Evolutionary conservation across 2,329 filamentous ascomycete genomes (phyloP).

Genomic region (Exophiala aquamarina): DNA sequence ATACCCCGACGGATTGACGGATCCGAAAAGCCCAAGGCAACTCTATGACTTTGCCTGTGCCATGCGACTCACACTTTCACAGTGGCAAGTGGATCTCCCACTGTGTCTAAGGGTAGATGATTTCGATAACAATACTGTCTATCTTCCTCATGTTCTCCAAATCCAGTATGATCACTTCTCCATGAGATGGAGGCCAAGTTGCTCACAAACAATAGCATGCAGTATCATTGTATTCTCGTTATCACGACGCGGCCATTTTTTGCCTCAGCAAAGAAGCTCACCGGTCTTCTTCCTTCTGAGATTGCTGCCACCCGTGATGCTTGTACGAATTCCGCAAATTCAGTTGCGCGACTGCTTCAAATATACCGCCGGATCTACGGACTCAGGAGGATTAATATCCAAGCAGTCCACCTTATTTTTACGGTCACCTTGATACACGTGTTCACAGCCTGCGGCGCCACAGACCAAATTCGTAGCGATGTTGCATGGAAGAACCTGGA

Average conservation of each 20-base stretch:
- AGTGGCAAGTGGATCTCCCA: slow-evolving; percentile 12
- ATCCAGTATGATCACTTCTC: slow-evolving; percentile 12
- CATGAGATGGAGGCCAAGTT: not conserved
- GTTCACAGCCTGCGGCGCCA: slow-evolving; percentile 19
- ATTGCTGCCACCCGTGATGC: slow-evolving; percentile 8
- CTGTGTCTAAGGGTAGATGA: slow-evolving; percentile 11
- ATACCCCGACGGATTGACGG: slow-evolving; percentile 15
- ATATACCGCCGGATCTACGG: slow-evolving; percentile 18
- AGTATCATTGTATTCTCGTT: slow-evolving; percentile 23
- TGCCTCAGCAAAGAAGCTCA: slow-evolving; percentile 15
- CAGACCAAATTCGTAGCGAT: slow-evolving; percentile 13
- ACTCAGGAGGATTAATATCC: slow-evolving; percentile 23
- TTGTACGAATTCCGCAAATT: slow-evolving; percentile 16
- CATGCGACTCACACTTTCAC: slow-evolving; percentile 8
- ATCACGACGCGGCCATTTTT: slow-evolving; percentile 24
- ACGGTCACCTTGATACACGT: slow-evolving; percentile 25
- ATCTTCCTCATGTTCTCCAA: slow-evolving; percentile 22
- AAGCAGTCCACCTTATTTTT: slow-evolving; percentile 26
- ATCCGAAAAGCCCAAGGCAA: slow-evolving; percentile 10
- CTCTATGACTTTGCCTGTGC: slow-evolving; percentile 15
- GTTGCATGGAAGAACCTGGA: slow-evolving; percentile 21
- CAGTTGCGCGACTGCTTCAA: slow-evolving; percentile 17
- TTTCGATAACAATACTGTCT: slow-evolving; percentile 9
- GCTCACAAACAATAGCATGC: slow-evolving; percentile 20
- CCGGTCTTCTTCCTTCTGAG: slow-evolving; percentile 7